These are phyloP conservation scores for Trapa bicornis DNA, from an alignment of 345 rosid species.

Conservation along the genomic window DNA sequence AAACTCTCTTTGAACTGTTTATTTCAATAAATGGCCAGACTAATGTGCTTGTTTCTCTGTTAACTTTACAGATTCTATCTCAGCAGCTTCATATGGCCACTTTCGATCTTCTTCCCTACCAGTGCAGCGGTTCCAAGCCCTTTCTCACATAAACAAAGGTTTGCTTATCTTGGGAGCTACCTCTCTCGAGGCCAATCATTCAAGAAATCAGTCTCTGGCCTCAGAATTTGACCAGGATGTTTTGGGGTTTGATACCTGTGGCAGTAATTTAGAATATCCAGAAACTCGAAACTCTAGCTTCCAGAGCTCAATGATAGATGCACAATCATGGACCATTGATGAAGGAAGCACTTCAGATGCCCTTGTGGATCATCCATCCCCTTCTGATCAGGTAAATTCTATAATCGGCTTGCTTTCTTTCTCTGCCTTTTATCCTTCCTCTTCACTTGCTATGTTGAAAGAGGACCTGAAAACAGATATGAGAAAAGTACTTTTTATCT, in stretches of 20 bases:
- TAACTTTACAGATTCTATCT: slow-evolving; percentile 24
- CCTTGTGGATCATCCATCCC: slow-evolving; percentile 27
- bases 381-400: slow-evolving; percentile 39
- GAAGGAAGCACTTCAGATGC: slow-evolving; percentile 42
- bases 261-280: slow-evolving; percentile 23
- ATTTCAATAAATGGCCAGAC: neutral
- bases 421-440: no score
- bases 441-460: no score
- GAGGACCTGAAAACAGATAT: no score
- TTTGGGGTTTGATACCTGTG: slow-evolving; percentile 19
- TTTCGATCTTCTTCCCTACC: slow-evolving; percentile 39
- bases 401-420: slow-evolving; percentile 3
- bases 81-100: slow-evolving; percentile 28
- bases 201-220: slow-evolving; percentile 32
- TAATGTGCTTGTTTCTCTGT: neutral
- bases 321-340: slow-evolving; percentile 35
- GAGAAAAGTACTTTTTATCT: no score
- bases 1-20: neutral
- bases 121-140: slow-evolving; percentile 53
- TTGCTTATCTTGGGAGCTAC: slow-evolving; percentile 24
- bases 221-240: slow-evolving; percentile 19
- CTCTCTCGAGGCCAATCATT: slow-evolving; percentile 26
- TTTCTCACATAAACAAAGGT: slow-evolving; percentile 37
- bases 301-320: slow-evolving; percentile 31
- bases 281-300: slow-evolving; percentile 27